Base-by-base conservation (phyloP, 2,329 filamentous ascomycete genomes). In the Elsinoe necatrix region DNA sequence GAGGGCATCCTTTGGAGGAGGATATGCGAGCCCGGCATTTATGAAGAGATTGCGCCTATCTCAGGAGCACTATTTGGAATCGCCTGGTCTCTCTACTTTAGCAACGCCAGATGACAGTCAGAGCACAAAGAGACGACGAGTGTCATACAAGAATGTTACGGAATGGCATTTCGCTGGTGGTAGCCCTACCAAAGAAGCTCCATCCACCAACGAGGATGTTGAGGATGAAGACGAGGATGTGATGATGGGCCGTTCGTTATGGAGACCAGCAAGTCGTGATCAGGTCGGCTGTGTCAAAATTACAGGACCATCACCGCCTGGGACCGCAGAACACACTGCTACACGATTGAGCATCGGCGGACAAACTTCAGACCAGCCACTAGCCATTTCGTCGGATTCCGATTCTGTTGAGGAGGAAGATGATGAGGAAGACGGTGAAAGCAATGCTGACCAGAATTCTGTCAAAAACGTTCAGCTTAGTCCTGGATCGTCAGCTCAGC, bases 1-100 rank as follows among this genome's bases (percentile, higher is more conserved):
- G 11, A 52, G 58, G 41, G 48, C 52, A 8, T 50, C 48, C 18
- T 48, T 54, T 21, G 59, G 47, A n/a, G 59, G 76, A 16, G 80
- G 85, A 62, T 93, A 83, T 73, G 76, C 80, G 3, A 95, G 89
- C 2, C 90, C 90, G 0, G 87, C 88, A 0, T 95, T 95, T 63
- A 72, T 89, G 18, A 91, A 87, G 68, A 79, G 85, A 55, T 79
- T 81, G 12, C 78, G 86, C 56, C 73, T 86, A 3, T 90, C 86
- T 0, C 85, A 85, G 57, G 84, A 84, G 1, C 81, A 82, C 0
- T 71, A 86, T 0, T 81, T 85, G 52, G 81, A 86, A 61, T 78
- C 78, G 3, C 77, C 77, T 1, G 78, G 82, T 60, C 84, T 90
- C 63, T 80, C 83, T 54, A 68, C 67, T 12, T 84, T 88, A 58